These are phyloP conservation scores for Echium plantagineum DNA, from an alignment of 257 asterid genomes.

Conservation along the genomic window DNA sequence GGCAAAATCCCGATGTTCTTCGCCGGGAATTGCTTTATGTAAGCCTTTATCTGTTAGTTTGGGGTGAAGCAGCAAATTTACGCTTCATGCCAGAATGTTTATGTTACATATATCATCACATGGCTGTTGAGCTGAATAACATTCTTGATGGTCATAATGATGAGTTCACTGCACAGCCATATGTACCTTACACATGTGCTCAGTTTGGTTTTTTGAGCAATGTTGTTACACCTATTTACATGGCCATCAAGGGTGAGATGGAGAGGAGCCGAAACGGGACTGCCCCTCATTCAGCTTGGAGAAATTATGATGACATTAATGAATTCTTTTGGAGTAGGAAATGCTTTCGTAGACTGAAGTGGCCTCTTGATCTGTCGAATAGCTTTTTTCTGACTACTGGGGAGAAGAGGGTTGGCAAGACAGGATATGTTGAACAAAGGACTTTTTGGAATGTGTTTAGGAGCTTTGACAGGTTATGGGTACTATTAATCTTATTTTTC, in stretches of 20 bases:
- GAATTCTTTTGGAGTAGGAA: conserved; percentile 91
- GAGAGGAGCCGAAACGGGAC: conserved; percentile 81
- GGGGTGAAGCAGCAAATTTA: conserved; percentile 92
- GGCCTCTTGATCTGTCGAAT: conserved; percentile 71
- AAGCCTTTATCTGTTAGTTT: conserved; percentile 52
- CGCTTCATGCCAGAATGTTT: conserved; percentile 81
- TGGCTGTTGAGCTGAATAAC: conserved; percentile 76
- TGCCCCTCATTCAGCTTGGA: conserved; percentile 97
- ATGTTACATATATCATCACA: conserved; percentile 76
- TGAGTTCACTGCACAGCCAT: conserved; percentile 55
- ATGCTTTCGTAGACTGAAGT: conserved; percentile 63
- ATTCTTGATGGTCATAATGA: conserved; percentile 66
- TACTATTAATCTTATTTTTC: conserved; percentile 68
- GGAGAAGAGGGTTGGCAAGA: conserved; percentile 72
- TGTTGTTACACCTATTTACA: conserved; percentile 60
- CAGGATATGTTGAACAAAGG: conserved; percentile 94
- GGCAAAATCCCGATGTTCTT: conserved; percentile 41
- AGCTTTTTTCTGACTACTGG: conserved; percentile 33
- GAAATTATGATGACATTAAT: conserved; percentile 89
- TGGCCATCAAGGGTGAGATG: conserved; percentile 59
- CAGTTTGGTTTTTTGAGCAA: conserved; percentile 50
- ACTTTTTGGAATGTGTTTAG: conserved; percentile 88
- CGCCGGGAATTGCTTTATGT: conserved; percentile 84
- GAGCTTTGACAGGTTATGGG: conserved; percentile 91
- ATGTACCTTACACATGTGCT: conserved; percentile 57